Conservation (phyloP, 352 stramenopile species). For the Globisporangium iwayamae region DNA sequence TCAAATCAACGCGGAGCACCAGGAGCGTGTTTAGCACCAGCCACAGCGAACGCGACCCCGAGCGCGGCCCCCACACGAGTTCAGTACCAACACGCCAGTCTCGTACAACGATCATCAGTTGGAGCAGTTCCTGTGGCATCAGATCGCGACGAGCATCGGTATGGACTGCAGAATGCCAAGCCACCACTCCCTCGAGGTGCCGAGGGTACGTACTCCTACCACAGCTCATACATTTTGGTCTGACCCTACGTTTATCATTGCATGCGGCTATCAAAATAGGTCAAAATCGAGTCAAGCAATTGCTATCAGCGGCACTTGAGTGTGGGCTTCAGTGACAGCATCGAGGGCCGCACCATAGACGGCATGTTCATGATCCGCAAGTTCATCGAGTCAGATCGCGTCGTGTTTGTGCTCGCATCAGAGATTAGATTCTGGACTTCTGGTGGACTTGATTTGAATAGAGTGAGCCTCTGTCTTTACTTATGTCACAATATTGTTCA, state of each 20-base stretch:
- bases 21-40: neutral
- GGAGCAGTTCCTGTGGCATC: slow-evolving; percentile 5
- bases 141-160: neutral
- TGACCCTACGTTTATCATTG: neutral
- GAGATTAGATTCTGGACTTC: neutral
- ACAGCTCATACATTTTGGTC: neutral
- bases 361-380: neutral
- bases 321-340: neutral
- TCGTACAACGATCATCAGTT: neutral
- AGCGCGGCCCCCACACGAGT: neutral
- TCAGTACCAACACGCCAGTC: slow-evolving; percentile 1
- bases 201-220: neutral
- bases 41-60: neutral
- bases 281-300: neutral
- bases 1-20: neutral
- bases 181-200: neutral
- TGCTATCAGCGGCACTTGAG: neutral
- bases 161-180: neutral
- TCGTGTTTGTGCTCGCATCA: neutral
- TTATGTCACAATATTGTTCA: too few species aligned
- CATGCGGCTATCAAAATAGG: neutral
- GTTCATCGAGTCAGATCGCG: neutral
- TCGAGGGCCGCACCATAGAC: neutral
- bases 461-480: too few species aligned
- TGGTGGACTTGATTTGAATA: too few species aligned